Evolutionary conservation across 257 asterid genomes (phyloP).

Genomic region (Primulina eburnea): DNA sequence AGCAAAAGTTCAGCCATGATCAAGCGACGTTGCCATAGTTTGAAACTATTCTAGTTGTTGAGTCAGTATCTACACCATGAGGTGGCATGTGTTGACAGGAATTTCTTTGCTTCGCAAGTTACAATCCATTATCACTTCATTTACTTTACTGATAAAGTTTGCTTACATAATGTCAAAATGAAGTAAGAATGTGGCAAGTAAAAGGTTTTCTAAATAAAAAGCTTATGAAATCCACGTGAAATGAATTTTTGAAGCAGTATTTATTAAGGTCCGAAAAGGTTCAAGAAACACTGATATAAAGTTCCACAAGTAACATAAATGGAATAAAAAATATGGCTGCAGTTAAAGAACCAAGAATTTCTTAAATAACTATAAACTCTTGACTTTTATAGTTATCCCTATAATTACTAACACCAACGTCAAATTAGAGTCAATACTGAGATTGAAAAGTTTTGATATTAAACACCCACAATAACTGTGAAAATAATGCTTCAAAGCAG

Average conservation of each 20-base stretch:
- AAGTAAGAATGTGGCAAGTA: neutral
- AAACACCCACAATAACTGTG: neutral
- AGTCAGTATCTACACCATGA: neutral
- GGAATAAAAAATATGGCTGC: neutral
- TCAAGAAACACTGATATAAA: neutral
- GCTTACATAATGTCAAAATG: neutral
- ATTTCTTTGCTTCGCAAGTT: neutral
- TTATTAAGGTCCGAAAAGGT: neutral
- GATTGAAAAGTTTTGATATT: neutral
- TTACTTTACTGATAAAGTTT: neutral
- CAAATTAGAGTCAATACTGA: neutral
- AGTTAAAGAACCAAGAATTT: neutral
- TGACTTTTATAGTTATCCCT: neutral
- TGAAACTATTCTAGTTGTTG: neutral
- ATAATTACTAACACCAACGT: neutral
- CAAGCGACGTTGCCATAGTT: conserved; percentile 6
- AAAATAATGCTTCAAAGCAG: neutral
- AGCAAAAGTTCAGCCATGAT: conserved; percentile 4
- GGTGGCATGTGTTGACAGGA: neutral
- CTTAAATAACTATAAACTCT: neutral
- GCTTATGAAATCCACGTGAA: neutral
- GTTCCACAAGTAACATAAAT: neutral
- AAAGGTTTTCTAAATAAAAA: too few species aligned
- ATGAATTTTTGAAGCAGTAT: neutral
- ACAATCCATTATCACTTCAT: neutral